Evolutionary conservation across 495 filamentous ascomycete genomes (phyloP), one percentile per base, ranked within the genome.

Genomic region (Aspergillus ellipticus): DNA sequence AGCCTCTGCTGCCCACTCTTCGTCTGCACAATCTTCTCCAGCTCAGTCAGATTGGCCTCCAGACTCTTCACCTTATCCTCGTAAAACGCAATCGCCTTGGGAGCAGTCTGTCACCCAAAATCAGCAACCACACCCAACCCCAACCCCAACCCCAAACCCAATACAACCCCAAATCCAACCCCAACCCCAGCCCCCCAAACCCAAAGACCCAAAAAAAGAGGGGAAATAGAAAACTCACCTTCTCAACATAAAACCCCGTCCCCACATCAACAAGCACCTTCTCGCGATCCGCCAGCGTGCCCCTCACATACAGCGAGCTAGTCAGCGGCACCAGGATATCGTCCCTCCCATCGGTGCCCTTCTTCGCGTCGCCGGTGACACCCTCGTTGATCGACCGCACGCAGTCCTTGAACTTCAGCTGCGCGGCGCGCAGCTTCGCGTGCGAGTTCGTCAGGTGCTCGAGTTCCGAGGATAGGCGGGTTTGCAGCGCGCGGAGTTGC

Each of bases 231-330:
- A n/a, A 20, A 31, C 66, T 37, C 56, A 89, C 88, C 82, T 98
- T 98, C 74, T 97, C 94, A 53, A 97, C 88, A 68, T 90, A 97
- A 69, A 94, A 98, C 3, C 94, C 94, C 1, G 94, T 98, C 15
- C 94, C 94, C 16, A 98, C 87, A 76, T 98, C 94, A 20, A 98
- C 91, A 42, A 98, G 79, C 10, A 97, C 92, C 56, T 86, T 86
- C 55, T 89, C 82, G 9, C 87, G 82, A 70, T 86, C 82, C 29
- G 90, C 79, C 19, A 97, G 78, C 17, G 76, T 83, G 6, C 93
- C 95, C 45, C 89, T 89, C 13, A 97, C 92, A 72, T 97, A 98
- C 46, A 98, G 83, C 19, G 90, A 96, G 58, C 88, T 89, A 2
- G 94, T 98, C 49, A 98, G 72, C 0, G 94, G 94, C 17, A 98